A percentile compares a stretch with the other conserved stretches of the same genome.
phyloP scores from a whole-genome alignment of 768 basidiomycete species.

The Guyanaporus albipodus region DNA sequence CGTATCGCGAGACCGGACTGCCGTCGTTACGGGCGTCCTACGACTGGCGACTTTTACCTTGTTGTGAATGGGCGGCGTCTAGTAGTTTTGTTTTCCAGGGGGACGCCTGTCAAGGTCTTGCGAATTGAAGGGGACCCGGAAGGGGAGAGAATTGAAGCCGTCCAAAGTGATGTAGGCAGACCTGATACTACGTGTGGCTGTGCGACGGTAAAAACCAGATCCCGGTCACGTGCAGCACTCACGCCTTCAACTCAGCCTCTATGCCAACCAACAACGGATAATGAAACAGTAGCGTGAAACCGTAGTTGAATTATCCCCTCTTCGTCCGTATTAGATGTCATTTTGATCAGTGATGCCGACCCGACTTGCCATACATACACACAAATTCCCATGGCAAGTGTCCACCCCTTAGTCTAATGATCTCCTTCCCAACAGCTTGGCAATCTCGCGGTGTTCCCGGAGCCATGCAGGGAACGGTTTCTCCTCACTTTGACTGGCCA shows the following conservation, averaged over 20 bases:
- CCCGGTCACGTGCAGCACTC: slow-evolving; percentile 25
- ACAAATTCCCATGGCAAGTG: slow-evolving; percentile 4
- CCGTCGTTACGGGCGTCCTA: slow-evolving; percentile 7
- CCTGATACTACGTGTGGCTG: slow-evolving; percentile 15
- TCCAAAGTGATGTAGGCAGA: slow-evolving; percentile 19
- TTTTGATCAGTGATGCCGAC: too few species aligned
- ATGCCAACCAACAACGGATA: too few species aligned
- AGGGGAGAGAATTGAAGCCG: slow-evolving; percentile 5
- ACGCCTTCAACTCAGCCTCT: too few species aligned
- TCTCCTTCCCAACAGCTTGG: slow-evolving; percentile 60
- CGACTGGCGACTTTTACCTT: neutral
- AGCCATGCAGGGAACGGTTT: slow-evolving; percentile 81
- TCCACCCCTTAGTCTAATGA: slow-evolving; percentile 65
- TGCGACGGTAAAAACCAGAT: slow-evolving; percentile 6
- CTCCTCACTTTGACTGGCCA: slow-evolving; percentile 34
- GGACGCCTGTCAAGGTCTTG: neutral
- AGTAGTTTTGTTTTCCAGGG: neutral
- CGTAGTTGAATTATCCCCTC: too few species aligned
- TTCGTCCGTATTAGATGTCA: too few species aligned
- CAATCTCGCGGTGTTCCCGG: slow-evolving; percentile 79
- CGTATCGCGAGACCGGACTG: slow-evolving; percentile 13
- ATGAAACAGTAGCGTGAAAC: too few species aligned
- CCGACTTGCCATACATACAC: neutral
- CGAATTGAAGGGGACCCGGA: slow-evolving; percentile 4
- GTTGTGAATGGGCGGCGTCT: neutral